phyloP scores from a whole-genome alignment of 2,329 filamentous ascomycete genomes.

The Cladosporium sp. region DNA sequence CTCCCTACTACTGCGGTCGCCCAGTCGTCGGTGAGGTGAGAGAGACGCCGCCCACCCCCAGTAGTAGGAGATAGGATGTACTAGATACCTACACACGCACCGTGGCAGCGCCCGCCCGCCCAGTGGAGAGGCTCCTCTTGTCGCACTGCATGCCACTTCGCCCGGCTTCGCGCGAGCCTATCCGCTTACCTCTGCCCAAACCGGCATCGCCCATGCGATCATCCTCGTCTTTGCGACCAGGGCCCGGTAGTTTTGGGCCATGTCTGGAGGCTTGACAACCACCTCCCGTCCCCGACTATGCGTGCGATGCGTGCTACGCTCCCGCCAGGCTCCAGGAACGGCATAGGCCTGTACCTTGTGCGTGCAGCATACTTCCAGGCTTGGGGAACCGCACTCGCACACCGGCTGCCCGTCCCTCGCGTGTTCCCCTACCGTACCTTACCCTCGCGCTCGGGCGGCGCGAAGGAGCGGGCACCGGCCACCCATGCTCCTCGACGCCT shows the following conservation, averaged over 20 bases:
- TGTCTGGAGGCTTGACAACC: not conserved
- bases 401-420: constrained; percentile 11
- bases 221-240: not conserved
- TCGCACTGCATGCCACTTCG: constrained; percentile 5
- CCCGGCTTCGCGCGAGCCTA: constrained; percentile 3
- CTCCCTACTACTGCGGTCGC: not conserved
- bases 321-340: constrained; percentile 4
- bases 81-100: too few species aligned
- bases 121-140: not conserved
- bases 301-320: too few species aligned
- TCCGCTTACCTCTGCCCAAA: constrained; percentile 9
- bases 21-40: constrained; percentile 4
- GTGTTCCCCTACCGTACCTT: constrained; percentile 1
- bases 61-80: too few species aligned
- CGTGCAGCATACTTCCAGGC: not conserved
- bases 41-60: too few species aligned
- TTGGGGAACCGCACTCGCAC: not conserved
- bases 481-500: constrained; percentile 2
- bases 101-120: too few species aligned
- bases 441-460: constrained; percentile 9
- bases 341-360: constrained; percentile 1
- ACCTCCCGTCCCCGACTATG: too few species aligned
- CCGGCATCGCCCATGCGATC: constrained; percentile 9
- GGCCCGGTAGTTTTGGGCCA: constrained; percentile 6
- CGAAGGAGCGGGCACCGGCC: constrained; percentile 12